Conservation (phyloP, 1,139 yeast species). For the Candida sp. region DNA sequence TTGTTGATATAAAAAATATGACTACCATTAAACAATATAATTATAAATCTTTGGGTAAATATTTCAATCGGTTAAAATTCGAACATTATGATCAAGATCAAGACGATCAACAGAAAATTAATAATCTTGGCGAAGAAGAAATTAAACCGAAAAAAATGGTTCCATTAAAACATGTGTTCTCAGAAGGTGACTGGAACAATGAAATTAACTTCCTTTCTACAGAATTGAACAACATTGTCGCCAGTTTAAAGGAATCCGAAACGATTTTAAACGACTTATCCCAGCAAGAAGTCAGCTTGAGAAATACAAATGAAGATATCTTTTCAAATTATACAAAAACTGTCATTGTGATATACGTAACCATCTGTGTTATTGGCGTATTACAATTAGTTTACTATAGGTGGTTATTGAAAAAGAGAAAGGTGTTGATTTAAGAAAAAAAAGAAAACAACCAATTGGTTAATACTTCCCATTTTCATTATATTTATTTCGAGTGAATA, state of each 20-base stretch:
- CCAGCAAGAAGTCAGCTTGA: conserved; percentile 30
- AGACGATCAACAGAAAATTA: neutral
- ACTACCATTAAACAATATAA: conserved; percentile 31
- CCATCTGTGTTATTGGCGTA: conserved; percentile 27
- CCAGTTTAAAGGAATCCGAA: conserved; percentile 25
- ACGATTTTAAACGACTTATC: conserved; percentile 23
- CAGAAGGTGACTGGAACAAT: conserved; percentile 31
- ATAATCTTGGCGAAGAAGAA: conserved; percentile 7
- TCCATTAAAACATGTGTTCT: conserved; percentile 11
- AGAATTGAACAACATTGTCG: conserved; percentile 29
- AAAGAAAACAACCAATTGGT: no score
- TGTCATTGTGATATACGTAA: conserved; percentile 22
- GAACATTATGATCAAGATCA: conserved; percentile 12
- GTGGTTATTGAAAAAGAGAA: conserved; percentile 24
- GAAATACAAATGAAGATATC: conserved; percentile 41
- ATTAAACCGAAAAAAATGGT: conserved; percentile 7
- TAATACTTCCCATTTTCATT: no score
- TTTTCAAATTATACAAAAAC: conserved; percentile 29
- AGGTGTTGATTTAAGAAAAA: conserved; percentile 17
- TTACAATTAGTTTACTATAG: conserved; percentile 27
- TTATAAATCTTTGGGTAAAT: conserved; percentile 33
- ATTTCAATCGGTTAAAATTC: conserved; percentile 9
- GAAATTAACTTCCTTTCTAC: conserved; percentile 25
- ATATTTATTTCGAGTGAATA: no score
- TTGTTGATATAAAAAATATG: conserved; percentile 33